Conservation (phyloP, 306 rosid genomes). For the Cucurbita ficifolia region DNA sequence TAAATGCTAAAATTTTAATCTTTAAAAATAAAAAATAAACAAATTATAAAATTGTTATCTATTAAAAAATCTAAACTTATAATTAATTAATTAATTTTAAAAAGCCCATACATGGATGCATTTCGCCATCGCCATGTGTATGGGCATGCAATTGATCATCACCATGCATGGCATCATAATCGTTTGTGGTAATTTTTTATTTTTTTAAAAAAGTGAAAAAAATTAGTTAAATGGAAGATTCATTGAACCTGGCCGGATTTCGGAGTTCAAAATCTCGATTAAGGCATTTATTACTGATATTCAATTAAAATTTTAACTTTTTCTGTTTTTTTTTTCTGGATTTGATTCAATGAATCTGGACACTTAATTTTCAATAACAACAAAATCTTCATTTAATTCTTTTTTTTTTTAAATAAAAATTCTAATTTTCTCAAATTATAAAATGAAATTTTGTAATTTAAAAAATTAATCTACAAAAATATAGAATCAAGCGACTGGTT, state of each 20-base stretch:
- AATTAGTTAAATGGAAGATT: conserved; percentile 4
- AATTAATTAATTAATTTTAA: too few species aligned
- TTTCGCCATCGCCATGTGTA: not conserved
- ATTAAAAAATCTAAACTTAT: too few species aligned
- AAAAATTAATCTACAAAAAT: too few species aligned
- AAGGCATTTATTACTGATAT: not conserved
- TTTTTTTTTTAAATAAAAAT: too few species aligned
- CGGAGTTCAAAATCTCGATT: too few species aligned
- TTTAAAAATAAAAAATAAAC: too few species aligned
- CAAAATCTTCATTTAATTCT: not conserved
- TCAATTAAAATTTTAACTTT: too few species aligned
- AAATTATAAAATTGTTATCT: too few species aligned
- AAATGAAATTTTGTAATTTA: too few species aligned
- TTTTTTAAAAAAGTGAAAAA: not conserved
- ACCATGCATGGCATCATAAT: not conserved
- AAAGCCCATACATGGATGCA: not conserved
- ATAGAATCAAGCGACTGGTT: too few species aligned
- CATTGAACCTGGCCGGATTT: conserved; percentile 42
- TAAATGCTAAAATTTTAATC: too few species aligned
- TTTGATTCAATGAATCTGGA: not conserved
- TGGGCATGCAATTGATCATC: not conserved
- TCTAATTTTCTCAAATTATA: too few species aligned
- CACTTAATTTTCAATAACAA: not conserved
- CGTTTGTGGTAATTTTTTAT: not conserved
- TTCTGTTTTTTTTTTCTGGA: not conserved